Evolutionary conservation across 768 basidiomycete species (phyloP).

Genomic region (Collybia mongolica): DNA sequence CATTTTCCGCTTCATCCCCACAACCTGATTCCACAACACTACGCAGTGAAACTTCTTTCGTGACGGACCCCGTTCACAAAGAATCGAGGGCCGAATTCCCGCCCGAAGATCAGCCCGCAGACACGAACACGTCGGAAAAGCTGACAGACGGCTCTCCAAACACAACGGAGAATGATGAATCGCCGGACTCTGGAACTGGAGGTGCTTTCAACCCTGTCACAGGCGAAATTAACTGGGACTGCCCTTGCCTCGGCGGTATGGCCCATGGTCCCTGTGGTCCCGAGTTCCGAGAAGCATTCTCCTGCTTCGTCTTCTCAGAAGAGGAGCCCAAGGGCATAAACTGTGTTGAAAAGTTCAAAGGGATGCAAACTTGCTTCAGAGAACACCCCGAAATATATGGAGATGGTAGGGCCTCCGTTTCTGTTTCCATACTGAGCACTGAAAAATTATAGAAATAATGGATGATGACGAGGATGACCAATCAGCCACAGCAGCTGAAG

Average conservation of each 20-base stretch:
- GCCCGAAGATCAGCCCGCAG: not conserved
- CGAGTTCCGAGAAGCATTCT: slow-evolving; percentile 93
- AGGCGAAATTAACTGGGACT: slow-evolving; percentile 99
- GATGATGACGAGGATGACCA: slow-evolving; percentile 61
- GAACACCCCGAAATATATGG: slow-evolving; percentile 95
- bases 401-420: slow-evolving; percentile 60
- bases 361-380: slow-evolving; percentile 97
- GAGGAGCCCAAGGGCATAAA: slow-evolving; percentile 97
- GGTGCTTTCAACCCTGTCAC: slow-evolving; percentile 93
- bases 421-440: slow-evolving; percentile 4
- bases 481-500: slow-evolving; percentile 12
- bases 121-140: not conserved
- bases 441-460: slow-evolving; percentile 54
- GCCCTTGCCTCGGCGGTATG: slow-evolving; percentile 98
- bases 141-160: not conserved
- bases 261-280: slow-evolving; percentile 94
- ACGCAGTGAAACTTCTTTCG: slow-evolving; percentile 3
- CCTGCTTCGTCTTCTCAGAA: slow-evolving; percentile 94
- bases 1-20: slow-evolving; percentile 5
- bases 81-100: slow-evolving; percentile 6
- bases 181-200: slow-evolving; percentile 17
- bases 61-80: too few relatives aligned
- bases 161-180: slow-evolving; percentile 6
- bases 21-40: slow-evolving; percentile 15
- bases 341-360: slow-evolving; percentile 96